Evolutionary conservation across 208 protist species (phyloP), one percentile per base, ranked within the genome.

Genomic region (Wallacemonas collosoma): DNA sequence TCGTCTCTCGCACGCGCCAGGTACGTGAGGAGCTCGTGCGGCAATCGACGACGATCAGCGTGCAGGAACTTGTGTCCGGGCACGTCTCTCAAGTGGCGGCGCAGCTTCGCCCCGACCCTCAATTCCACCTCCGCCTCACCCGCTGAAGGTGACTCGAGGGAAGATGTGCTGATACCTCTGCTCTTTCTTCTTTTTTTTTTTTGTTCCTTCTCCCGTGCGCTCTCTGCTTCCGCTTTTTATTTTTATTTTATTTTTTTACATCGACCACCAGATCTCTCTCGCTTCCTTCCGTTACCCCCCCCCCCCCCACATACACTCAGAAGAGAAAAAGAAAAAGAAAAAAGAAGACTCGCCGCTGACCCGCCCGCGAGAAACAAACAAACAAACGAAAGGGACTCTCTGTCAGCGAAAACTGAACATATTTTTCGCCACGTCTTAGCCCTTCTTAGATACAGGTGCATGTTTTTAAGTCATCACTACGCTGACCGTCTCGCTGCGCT

Each of bases 21-120:
- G 66, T 75, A 3, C 66, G 67, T 8, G 53, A 71, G n/a, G 60
- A 66, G 15, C 36, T 83, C 9, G 69, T 74, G 15, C 56, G 2
- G 12, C 40, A 66, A 11, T 67, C 40, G 26, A 35, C 3, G 2
- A 12, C 41, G 14, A 3, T 68, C 26, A 58, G 38, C 17, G n/a
- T 68, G 47, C 44, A 47, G 17, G 70, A 75, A 3, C 61, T 72
- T 4, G 45, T 79, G 14, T 62, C 72, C 8, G 56, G 73, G 9
- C 75, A 73, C 35, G 61, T 88, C 12, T 65, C 41, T 66, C 53
- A 55, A 5, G 45, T 80, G 47, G 63, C 79, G 8, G 54, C 71
- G 6, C 79, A 88, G 51, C 63, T 88, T 17, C 48, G 55, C 39
- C 58, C 12, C 1, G 68, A 77, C 41, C 68, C 15, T 40, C 56